phyloP scores from a whole-genome alignment of 441 rosid genomes.

The Lepidium campestre region DNA sequence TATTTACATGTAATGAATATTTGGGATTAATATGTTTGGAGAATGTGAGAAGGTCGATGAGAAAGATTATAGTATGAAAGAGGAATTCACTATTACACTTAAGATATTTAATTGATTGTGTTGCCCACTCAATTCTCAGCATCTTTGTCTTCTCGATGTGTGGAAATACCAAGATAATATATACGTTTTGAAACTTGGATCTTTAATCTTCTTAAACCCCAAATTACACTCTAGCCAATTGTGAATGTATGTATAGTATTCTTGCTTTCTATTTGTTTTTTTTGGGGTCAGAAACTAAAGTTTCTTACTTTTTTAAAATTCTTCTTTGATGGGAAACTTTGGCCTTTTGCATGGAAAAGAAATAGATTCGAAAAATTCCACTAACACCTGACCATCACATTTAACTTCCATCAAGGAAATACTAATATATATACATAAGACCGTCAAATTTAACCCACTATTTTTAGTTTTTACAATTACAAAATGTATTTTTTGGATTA shows the following conservation, averaged over 20 bases:
- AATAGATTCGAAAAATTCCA: not conserved
- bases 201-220: no score
- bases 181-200: no score
- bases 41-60: conserved; percentile 19
- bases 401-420: not conserved
- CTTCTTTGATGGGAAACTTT: not conserved
- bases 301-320: not conserved
- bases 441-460: not conserved
- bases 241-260: not conserved
- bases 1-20: not conserved
- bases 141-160: conserved; percentile 31
- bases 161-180: not conserved
- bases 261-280: not conserved
- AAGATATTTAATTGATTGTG: not conserved
- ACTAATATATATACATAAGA: not conserved
- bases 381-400: not conserved
- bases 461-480: not conserved
- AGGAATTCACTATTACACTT: not conserved
- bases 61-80: not conserved
- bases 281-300: not conserved
- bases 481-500: not conserved
- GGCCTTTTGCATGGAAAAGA: not conserved
- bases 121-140: conserved; percentile 21
- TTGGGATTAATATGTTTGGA: not conserved
- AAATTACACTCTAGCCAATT: no score